These are phyloP conservation scores for Colletotrichum gloeosporioides DNA, from an alignment of 2,329 filamentous ascomycete species.

Conservation along the genomic window DNA sequence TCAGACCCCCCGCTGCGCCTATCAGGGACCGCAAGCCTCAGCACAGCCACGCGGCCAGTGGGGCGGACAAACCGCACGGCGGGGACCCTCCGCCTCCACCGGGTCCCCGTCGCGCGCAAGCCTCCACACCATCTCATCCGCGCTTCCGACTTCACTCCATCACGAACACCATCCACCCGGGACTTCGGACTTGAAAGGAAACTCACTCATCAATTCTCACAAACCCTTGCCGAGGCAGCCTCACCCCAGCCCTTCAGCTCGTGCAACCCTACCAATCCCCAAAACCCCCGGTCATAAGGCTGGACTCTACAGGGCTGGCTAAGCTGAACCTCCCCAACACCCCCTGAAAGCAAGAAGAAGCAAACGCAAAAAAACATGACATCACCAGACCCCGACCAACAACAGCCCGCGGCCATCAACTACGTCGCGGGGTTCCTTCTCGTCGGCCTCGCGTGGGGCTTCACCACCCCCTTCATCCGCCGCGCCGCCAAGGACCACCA, in stretches of 20 bases:
- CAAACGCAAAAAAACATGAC: background rate
- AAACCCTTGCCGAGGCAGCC: background rate
- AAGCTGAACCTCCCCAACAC: background rate
- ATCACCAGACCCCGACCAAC: constrained; percentile 3
- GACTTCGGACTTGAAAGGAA: background rate
- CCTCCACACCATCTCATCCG: background rate
- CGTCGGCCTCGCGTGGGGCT: constrained; percentile 90
- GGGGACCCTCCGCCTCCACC: background rate
- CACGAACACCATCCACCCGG: background rate
- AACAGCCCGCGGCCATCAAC: constrained; percentile 67
- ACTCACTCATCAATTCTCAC: background rate
- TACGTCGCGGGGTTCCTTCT: constrained; percentile 90
- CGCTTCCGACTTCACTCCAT: constrained; percentile 16
- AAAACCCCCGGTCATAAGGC: background rate
- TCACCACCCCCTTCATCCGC: constrained; percentile 92
- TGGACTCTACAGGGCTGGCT: background rate
- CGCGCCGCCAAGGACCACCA: constrained; percentile 79
- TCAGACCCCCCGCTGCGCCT: background rate
- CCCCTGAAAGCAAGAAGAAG: background rate
- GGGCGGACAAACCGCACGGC: background rate
- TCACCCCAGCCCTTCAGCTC: background rate
- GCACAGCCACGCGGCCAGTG: constrained; percentile 8
- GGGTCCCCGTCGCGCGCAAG: background rate
- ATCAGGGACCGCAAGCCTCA: background rate
- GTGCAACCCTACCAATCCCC: background rate